Evolutionary conservation across 139 green algal genomes (phyloP), one percentile per base, ranked within the genome.

Genomic region (Coccomyxa sp.): DNA sequence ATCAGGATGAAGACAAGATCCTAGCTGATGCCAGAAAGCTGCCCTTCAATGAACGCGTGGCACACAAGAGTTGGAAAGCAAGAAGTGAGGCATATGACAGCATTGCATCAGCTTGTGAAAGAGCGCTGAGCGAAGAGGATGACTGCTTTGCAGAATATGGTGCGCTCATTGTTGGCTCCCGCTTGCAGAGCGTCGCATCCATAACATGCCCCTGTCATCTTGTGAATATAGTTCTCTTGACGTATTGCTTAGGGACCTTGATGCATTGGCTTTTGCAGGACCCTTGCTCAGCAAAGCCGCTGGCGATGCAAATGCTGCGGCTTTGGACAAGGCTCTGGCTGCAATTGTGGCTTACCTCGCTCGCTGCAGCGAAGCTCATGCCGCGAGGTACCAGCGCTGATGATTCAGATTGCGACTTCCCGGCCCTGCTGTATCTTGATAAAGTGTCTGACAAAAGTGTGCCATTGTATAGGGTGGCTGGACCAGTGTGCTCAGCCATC

Each of bases 21-120:
- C 75, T 98, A 17, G 85, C 82, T 11, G 91, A 92, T 13, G 93
- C 94, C 11, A 87, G 87, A 27, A 92, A 92, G 81, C 84, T 95
- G 23, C 89, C 94, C 0, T 77, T 96, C 12, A 27, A 58, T 13
- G 91, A 96, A 76, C 85, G 93, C 32, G 82, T 93, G 1, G 86
- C 67, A 0, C 94, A 98, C 90, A 90, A 91, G 25, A 95, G 93
- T 79, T 98, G 96, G 96, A 99, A 99, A 83, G 95, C 95, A 21
- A 86, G 96, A 9, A 88, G 85, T 12, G 93, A 95, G 71, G 93
- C 88, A 0, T 98, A 94, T 71, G 92, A 94, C 28, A 90, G 95
- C 79, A 92, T 98, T 23, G 87, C 81, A 13, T 74, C 81, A 13
- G 76, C 79, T 4, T 96, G 94, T 74, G 58, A 86, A 17, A 82